phyloP scores from a whole-genome alignment of 169 alveolate species.

The Besnoitia besnoiti region DNA sequence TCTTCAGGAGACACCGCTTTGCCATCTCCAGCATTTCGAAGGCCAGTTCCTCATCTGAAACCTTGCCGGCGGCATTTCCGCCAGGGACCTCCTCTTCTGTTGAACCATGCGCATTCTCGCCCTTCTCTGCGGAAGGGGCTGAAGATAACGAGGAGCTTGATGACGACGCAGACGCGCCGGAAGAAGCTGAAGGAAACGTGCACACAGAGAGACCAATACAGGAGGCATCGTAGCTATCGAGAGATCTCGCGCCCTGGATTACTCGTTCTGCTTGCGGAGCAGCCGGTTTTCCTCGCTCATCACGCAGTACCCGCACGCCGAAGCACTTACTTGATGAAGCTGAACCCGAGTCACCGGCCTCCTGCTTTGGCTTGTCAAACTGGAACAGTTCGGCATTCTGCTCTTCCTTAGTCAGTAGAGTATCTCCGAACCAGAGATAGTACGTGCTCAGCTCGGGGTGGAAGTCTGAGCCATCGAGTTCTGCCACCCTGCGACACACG shows the following conservation, averaged over 20 bases:
- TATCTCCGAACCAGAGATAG: conserved; percentile 55
- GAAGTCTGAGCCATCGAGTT: conserved; percentile 9
- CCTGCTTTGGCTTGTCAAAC: conserved; percentile 19
- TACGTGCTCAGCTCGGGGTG: conserved; percentile 37
- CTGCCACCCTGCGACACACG: conserved; percentile 14
- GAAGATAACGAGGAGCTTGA: not conserved
- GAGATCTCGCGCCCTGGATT: not conserved
- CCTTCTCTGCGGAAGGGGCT: not conserved
- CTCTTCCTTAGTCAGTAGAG: conserved; percentile 53
- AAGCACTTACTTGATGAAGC: not conserved
- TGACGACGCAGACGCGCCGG: not conserved
- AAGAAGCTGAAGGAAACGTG: too few species aligned
- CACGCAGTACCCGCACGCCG: not conserved
- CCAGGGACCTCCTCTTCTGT: conserved; percentile 8
- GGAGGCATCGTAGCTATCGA: not conserved
- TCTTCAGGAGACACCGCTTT: not conserved
- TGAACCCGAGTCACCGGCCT: not conserved
- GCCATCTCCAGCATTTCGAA: conserved; percentile 54
- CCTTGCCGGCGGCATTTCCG: conserved; percentile 32
- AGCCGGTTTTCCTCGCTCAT: too few species aligned
- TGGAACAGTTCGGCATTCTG: conserved; percentile 35
- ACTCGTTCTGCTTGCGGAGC: not conserved
- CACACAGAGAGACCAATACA: not conserved
- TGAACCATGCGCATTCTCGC: not conserved
- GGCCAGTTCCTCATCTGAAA: conserved; percentile 42